Evolutionary conservation across 768 basidiomycete species (phyloP), one percentile per base, ranked within the genome.

Genomic region (Lepiota venenata): DNA sequence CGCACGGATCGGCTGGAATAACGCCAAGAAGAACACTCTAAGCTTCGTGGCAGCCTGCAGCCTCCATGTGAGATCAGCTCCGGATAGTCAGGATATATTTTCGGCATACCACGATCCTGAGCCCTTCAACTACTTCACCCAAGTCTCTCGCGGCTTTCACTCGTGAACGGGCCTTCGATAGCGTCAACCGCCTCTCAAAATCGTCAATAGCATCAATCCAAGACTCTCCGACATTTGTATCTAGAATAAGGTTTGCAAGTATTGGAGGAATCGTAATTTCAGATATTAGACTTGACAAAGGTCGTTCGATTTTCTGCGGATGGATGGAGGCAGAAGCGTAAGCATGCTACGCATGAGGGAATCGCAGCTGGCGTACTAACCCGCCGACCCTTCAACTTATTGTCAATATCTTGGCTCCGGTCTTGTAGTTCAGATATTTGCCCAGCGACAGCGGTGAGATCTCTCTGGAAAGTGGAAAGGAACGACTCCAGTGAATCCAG

Each of bases 391-490:
- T 86, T 88, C 54, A 98, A 77, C 55, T 87, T 82, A 56, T 81
- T 82, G 59, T 98, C 97, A 15, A 98, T 97, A 39, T 89, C 89
- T 60, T 90, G 88, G 66, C 93, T 95, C 32, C 92, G 80, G 59
- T 84, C 82, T 64, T 98, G 97, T 20, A 99, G 77, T 58, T 98
- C 93, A 1, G 92, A 89, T 66, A 99, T 96, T 67, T 99, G 95
- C 2, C 93, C 91, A 2, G 97, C 98, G 9, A 98, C 97, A 1
- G 88, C 87, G 4, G 93, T 90, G 18, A 99, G 77, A 68, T 99
- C 96, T 61, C 79, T 88, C 69, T 98, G 96, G 64, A 99, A 99
- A 0, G 91, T 97, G 2, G 93, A 93, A 10, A 99, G 79, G 69
- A 98, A 98, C 1, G 84, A 78, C 60, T 97, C 88, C 2, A 99